Evolutionary conservation across 163 green algal genomes (phyloP).

Genomic region (Volvox carteri): DNA sequence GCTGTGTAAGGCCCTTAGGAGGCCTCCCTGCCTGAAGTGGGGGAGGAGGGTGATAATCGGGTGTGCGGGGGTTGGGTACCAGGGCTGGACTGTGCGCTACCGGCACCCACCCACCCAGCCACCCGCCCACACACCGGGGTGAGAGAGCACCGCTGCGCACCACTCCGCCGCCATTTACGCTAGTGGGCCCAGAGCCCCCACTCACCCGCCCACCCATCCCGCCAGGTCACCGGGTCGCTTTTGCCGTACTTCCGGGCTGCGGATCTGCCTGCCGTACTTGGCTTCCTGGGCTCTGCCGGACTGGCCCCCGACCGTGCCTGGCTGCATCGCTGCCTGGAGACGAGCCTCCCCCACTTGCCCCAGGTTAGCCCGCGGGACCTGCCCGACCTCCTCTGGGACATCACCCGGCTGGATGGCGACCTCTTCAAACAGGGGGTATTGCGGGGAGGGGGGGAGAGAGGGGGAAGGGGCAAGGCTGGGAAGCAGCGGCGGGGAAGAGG

Average conservation of each 20-base stretch:
- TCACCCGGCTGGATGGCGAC: background rate
- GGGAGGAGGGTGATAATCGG: no score
- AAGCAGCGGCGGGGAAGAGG: background rate
- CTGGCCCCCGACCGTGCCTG: background rate
- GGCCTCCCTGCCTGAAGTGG: no score
- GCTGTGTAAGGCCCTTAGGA: no score
- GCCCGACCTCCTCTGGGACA: constrained; percentile 14
- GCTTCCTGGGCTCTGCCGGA: background rate
- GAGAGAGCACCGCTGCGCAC: no score
- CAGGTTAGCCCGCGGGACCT: constrained; percentile 24
- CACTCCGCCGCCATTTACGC: no score
- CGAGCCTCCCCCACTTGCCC: background rate
- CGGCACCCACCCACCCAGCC: no score
- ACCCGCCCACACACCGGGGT: no score
- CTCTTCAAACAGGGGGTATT: background rate
- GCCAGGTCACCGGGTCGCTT: background rate
- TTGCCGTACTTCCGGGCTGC: constrained; percentile 13
- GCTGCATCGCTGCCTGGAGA: constrained; percentile 6
- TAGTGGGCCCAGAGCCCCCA: no score
- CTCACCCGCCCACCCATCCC: background rate
- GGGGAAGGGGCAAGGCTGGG: background rate
- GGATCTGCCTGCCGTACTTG: constrained; percentile 32
- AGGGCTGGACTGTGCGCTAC: no score
- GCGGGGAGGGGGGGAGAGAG: background rate
- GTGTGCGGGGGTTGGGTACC: no score